Evolutionary conservation across 352 stramenopile species (phyloP).

Genomic region (Globisporangium cylindrosporum): DNA sequence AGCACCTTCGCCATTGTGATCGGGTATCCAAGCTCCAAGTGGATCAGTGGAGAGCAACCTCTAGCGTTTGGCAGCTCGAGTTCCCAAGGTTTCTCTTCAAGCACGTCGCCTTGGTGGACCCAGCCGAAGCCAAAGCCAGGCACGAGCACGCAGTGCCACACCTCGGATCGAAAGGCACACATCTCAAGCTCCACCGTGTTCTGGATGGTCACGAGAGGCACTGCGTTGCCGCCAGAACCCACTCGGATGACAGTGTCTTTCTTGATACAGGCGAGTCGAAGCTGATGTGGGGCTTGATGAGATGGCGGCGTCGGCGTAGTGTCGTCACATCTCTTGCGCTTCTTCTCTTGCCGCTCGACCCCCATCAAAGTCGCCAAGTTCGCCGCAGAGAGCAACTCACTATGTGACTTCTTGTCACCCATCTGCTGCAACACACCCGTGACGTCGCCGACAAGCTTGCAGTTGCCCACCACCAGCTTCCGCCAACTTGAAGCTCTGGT

Average conservation of each 20-base stretch:
- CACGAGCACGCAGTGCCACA: conserved; percentile 8
- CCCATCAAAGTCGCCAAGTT: neutral
- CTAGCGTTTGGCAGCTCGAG: neutral
- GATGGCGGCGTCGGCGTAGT: neutral
- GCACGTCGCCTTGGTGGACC: conserved; percentile 1
- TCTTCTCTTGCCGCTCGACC: conserved; percentile 1
- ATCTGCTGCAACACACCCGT: conserved; percentile 2
- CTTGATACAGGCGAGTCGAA: neutral
- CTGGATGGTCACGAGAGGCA: neutral
- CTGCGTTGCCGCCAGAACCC: neutral
- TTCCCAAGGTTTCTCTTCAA: neutral
- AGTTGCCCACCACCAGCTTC: conserved; percentile 12
- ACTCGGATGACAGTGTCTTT: neutral
- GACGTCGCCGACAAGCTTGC: conserved; percentile 6
- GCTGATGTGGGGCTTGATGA: neutral
- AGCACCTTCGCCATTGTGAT: neutral
- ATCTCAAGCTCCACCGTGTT: neutral
- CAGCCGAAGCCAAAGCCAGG: conserved; percentile 12
- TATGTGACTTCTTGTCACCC: neutral
- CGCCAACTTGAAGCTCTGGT: conserved; percentile 6
- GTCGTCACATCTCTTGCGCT: conserved; percentile 2
- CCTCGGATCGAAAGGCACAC: neutral
- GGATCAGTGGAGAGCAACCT: neutral
- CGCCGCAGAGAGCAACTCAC: neutral
- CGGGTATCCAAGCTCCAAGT: conserved; percentile 6